A percentile compares a stretch with the other conserved stretches of the same genome.
Evolutionary conservation across 768 basidiomycete species (phyloP).

Genomic region (Melanogaster broomeanus): DNA sequence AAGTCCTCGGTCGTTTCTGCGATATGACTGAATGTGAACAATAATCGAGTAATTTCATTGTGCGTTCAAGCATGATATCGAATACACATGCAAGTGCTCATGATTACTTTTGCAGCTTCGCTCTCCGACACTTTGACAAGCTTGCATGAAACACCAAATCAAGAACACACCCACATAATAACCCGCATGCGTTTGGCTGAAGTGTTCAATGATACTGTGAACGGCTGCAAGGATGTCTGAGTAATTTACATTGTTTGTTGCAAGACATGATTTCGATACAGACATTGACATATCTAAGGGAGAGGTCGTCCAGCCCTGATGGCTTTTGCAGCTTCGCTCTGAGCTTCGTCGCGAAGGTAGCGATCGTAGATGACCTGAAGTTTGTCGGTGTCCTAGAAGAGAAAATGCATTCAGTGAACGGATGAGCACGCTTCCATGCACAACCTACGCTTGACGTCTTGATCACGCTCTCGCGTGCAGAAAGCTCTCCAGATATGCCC

Average conservation of each 20-base stretch:
- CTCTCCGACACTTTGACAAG: too few species aligned
- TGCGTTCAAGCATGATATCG: too few species aligned
- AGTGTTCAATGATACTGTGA: too few species aligned
- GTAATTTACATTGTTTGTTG: neutral
- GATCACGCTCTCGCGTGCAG: slow-evolving; percentile 45
- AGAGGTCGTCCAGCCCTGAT: slow-evolving; percentile 44
- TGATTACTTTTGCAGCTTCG: too few species aligned
- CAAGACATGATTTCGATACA: neutral
- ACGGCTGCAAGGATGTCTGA: neutral
- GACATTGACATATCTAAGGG: slow-evolving; percentile 22
- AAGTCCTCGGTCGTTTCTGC: too few species aligned
- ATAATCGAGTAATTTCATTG: too few species aligned
- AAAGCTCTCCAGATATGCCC: slow-evolving; percentile 44
- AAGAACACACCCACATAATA: too few species aligned
- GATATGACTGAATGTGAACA: too few species aligned
- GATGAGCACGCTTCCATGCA: neutral
- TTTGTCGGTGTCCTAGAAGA: slow-evolving; percentile 40
- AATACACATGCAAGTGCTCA: too few species aligned
- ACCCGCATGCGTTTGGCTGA: too few species aligned
- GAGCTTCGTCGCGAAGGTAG: slow-evolving; percentile 58
- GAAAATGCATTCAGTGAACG: neutral
- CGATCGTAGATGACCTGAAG: slow-evolving; percentile 51
- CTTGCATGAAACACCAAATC: too few species aligned
- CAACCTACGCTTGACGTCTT: slow-evolving; percentile 44
- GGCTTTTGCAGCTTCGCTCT: slow-evolving; percentile 55